phyloP scores from a whole-genome alignment of 2,329 filamentous ascomycete genomes.

The Colletotrichum sp. region DNA sequence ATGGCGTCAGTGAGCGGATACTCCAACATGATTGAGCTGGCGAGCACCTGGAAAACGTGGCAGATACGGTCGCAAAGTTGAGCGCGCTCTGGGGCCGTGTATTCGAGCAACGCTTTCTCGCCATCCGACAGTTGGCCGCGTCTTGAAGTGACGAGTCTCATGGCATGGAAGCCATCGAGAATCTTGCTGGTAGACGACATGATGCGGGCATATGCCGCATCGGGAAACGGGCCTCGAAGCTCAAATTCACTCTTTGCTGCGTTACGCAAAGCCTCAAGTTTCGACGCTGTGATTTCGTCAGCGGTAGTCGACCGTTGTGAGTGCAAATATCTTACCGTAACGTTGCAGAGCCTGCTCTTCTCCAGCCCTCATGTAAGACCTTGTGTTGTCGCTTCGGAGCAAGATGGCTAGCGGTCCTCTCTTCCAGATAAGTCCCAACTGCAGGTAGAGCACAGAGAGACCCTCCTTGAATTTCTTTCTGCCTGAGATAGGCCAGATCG shows the following conservation, averaged over 20 bases:
- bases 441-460: conserved; percentile 87
- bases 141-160: conserved; percentile 90
- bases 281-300: conserved; percentile 50
- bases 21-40: conserved; percentile 91
- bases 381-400: conserved; percentile 59
- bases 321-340: conserved; percentile 53
- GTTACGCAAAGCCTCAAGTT: conserved; percentile 74
- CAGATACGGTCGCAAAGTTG: conserved; percentile 88
- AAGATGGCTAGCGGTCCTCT: conserved; percentile 84
- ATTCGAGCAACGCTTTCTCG: conserved; percentile 80
- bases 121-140: conserved; percentile 77
- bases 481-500: conserved; percentile 94
- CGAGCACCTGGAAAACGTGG: conserved; percentile 85
- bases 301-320: not conserved
- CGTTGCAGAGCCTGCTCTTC: conserved; percentile 89
- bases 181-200: conserved; percentile 82
- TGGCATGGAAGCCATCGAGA: conserved; percentile 92
- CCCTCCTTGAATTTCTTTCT: conserved; percentile 88
- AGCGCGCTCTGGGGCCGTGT: conserved; percentile 79
- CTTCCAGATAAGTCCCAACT: conserved; percentile 97
- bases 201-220: conserved; percentile 73
- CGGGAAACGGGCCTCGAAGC: conserved; percentile 84
- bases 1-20: conserved; percentile 91
- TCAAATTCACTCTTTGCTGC: conserved; percentile 88
- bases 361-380: conserved; percentile 82